Conservation (phyloP, 257 asterid species). For the Penstemon davidsonii region DNA sequence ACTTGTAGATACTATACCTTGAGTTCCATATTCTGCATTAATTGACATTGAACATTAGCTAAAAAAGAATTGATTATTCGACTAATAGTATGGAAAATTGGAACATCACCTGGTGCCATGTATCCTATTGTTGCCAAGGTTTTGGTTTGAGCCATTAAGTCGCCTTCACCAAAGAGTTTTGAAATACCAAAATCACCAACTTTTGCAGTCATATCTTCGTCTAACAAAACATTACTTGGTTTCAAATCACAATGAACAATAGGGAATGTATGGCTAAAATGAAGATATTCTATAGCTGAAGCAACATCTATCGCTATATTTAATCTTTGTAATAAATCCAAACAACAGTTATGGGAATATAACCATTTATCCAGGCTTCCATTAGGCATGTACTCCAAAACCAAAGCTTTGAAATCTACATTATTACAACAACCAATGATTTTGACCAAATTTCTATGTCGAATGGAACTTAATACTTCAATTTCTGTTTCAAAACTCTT, state of each 20-base stretch:
- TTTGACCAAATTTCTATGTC: slow-evolving; percentile 35
- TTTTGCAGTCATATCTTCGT: slow-evolving; percentile 32
- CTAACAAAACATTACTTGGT: slow-evolving; percentile 35
- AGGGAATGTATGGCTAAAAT: slow-evolving; percentile 27
- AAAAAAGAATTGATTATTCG: too few relatives aligned
- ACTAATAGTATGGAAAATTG: not conserved
- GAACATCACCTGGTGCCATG: slow-evolving; percentile 37
- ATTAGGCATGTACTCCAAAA: slow-evolving; percentile 37
- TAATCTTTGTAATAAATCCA: slow-evolving; percentile 20
- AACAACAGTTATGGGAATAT: slow-evolving; percentile 5
- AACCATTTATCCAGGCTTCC: slow-evolving; percentile 35
- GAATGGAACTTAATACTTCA: slow-evolving; percentile 30
- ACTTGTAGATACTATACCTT: too few relatives aligned
- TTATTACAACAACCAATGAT: slow-evolving; percentile 34
- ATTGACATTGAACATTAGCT: too few relatives aligned
- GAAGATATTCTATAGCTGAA: slow-evolving; percentile 28
- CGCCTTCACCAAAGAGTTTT: slow-evolving; percentile 31
- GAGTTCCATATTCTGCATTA: too few relatives aligned
- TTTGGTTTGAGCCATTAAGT: slow-evolving; percentile 28
- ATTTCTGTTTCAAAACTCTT: slow-evolving; percentile 38
- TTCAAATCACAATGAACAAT: slow-evolving; percentile 34
- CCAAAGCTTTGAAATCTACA: slow-evolving; percentile 34
- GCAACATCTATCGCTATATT: slow-evolving; percentile 29
- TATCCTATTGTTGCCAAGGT: slow-evolving; percentile 38
- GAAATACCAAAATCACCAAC: slow-evolving; percentile 36